A percentile compares a stretch with the other conserved stretches of the same genome.
Evolutionary conservation across 805 yeast species (phyloP).

Genomic region (Saturnispora silvae): DNA sequence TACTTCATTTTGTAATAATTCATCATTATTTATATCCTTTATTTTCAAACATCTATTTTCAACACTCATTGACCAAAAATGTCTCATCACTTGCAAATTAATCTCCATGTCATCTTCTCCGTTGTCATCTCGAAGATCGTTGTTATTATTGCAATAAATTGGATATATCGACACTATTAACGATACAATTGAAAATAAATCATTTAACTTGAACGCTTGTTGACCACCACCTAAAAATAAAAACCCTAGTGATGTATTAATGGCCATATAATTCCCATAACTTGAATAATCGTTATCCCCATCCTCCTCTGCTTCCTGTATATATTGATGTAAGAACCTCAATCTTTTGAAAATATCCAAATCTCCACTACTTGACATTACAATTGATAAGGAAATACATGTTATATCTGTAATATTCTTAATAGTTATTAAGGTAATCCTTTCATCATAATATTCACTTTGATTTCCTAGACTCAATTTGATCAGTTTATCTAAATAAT

Average conservation of each 20-base stretch:
- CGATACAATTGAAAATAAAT: slow-evolving; percentile 56
- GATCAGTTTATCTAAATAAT: slow-evolving; percentile 43
- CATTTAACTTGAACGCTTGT: slow-evolving; percentile 54
- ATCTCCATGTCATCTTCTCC: slow-evolving; percentile 24
- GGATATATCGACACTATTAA: slow-evolving; percentile 74
- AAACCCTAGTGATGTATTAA: slow-evolving; percentile 77
- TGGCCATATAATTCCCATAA: slow-evolving; percentile 68
- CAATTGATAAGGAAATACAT: slow-evolving; percentile 53
- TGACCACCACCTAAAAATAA: slow-evolving; percentile 90
- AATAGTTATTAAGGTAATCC: slow-evolving; percentile 43
- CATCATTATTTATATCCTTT: slow-evolving; percentile 54
- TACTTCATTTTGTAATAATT: slow-evolving; percentile 40
- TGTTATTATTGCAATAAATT: slow-evolving; percentile 47
- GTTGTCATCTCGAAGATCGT: too few species aligned
- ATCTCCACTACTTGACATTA: slow-evolving; percentile 92
- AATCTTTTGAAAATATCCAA: slow-evolving; percentile 63
- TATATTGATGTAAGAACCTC: slow-evolving; percentile 55
- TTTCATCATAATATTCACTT: slow-evolving; percentile 45
- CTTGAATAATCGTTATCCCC: too few species aligned
- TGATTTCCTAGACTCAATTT: slow-evolving; percentile 31
- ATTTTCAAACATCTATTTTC: slow-evolving; percentile 74
- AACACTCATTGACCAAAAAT: slow-evolving; percentile 82
- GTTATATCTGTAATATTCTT: slow-evolving; percentile 47
- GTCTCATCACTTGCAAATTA: slow-evolving; percentile 75
- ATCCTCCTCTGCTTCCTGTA: slow-evolving; percentile 24